These are phyloP conservation scores for Blepharisma japonicum DNA, from an alignment of 73 alveolate species.

Conservation along the genomic window DNA sequence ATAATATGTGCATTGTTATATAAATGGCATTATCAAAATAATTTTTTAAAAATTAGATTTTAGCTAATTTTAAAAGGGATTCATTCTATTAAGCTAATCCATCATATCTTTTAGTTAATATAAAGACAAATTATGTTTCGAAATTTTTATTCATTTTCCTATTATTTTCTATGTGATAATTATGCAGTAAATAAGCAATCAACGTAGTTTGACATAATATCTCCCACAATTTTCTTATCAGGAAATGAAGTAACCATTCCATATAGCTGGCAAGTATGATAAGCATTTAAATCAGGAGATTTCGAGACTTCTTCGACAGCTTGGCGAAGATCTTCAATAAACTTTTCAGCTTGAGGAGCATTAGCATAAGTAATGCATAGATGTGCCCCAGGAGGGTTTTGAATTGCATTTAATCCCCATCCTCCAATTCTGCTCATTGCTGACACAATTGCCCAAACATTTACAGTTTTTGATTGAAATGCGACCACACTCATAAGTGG, in stretches of 20 bases:
- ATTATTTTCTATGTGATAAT: background rate
- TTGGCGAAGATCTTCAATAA: constrained; percentile 60
- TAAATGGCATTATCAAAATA: no score
- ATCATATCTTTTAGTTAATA: no score
- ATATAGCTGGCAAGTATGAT: constrained; percentile 12
- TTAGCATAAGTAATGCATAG: constrained; percentile 63
- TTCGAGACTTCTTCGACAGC: constrained; percentile 63
- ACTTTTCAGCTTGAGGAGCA: constrained; percentile 55
- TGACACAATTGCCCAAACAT: constrained; percentile 44
- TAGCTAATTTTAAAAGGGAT: no score
- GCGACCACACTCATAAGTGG: constrained; percentile 52
- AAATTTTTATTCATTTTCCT: no score
- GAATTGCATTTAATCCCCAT: constrained; percentile 53
- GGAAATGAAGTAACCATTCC: background rate
- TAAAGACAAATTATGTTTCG: no score
- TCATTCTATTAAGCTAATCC: no score
- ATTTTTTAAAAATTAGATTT: no score
- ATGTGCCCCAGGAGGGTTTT: constrained; percentile 70
- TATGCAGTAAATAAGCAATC: constrained; percentile 19
- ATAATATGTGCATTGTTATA: no score
- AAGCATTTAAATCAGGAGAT: constrained; percentile 24
- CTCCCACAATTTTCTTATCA: constrained; percentile 20
- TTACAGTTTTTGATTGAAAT: constrained; percentile 29
- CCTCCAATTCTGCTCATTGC: constrained; percentile 58
- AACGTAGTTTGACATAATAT: background rate